These are phyloP conservation scores for Trichocomaceae sp. DNA, from an alignment of 2,329 filamentous ascomycete genomes.

Conservation along the genomic window DNA sequence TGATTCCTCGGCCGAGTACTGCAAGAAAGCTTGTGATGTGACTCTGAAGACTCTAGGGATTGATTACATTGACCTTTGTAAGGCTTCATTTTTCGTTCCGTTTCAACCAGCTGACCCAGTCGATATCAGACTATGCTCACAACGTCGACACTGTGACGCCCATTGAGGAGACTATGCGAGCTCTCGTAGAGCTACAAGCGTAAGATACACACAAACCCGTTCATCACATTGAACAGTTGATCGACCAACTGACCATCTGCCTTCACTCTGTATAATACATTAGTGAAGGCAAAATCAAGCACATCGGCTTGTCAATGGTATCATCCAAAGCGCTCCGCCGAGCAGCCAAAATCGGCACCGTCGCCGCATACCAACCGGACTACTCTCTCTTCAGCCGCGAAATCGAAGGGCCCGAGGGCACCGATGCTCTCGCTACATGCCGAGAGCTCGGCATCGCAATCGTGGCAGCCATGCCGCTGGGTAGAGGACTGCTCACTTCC, in stretches of 20 bases:
- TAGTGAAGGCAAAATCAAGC: slow-evolving; percentile 35
- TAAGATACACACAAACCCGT: no score
- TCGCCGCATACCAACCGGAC: slow-evolving; percentile 50
- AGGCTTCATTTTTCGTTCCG: not conserved
- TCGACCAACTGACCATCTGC: no score
- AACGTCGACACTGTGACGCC: slow-evolving; percentile 35
- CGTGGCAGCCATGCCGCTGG: slow-evolving; percentile 14
- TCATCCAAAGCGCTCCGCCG: slow-evolving; percentile 47
- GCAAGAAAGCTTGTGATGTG: slow-evolving; percentile 14
- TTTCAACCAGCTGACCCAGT: not conserved
- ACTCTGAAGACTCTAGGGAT: slow-evolving; percentile 38
- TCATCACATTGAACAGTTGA: no score
- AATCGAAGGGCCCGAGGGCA: slow-evolving; percentile 11
- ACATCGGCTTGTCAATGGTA: slow-evolving; percentile 52
- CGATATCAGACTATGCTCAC: slow-evolving; percentile 34
- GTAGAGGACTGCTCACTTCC: slow-evolving; percentile 15
- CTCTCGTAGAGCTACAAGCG: slow-evolving; percentile 38
- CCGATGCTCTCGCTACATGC: slow-evolving; percentile 14
- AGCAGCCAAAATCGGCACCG: slow-evolving; percentile 45
- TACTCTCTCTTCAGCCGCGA: slow-evolving; percentile 43
- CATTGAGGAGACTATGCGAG: slow-evolving; percentile 37
- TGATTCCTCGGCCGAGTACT: slow-evolving; percentile 29
- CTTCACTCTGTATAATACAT: no score
- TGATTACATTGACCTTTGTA: slow-evolving; percentile 40
- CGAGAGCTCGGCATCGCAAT: slow-evolving; percentile 18